phyloP scores from a whole-genome alignment of 2,329 filamentous ascomycete genomes.

The Fusarium begoniae region DNA sequence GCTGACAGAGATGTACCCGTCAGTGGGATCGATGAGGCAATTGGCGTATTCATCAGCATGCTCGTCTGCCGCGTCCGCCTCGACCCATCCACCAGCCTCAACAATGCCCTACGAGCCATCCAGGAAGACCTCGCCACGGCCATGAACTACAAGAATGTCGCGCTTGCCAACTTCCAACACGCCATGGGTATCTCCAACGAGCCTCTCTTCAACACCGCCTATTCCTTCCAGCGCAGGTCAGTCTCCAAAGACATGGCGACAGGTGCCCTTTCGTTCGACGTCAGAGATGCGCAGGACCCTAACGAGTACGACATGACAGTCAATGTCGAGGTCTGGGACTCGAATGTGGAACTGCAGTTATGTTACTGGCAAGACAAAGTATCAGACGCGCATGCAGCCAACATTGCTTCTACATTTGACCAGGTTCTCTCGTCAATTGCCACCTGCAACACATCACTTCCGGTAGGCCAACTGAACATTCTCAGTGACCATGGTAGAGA shows the following conservation, averaged over 20 bases:
- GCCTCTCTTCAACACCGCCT: conserved; percentile 35
- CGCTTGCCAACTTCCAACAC: conserved; percentile 17
- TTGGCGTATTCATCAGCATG: conserved; percentile 33
- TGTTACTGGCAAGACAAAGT: conserved; percentile 40
- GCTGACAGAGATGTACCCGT: conserved; percentile 14
- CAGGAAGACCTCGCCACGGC: conserved; percentile 2
- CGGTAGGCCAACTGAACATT: conserved; percentile 29
- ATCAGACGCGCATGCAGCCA: conserved; percentile 26
- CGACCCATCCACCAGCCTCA: not conserved
- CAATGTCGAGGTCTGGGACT: conserved; percentile 37
- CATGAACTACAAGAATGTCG: conserved; percentile 15
- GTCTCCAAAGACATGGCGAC: conserved; percentile 18
- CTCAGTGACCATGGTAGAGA: conserved; percentile 15
- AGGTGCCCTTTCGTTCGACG: conserved; percentile 20
- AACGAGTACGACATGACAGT: conserved; percentile 37
- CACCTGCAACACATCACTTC: not conserved
- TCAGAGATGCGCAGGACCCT: conserved; percentile 22
- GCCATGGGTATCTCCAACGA: not conserved
- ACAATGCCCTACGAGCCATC: not conserved
- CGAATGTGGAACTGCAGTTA: conserved; percentile 24
- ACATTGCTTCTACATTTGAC: conserved; percentile 32
- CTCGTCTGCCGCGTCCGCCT: conserved; percentile 16
- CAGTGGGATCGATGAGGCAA: not conserved
- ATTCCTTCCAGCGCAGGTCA: conserved; percentile 33
- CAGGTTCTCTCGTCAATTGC: conserved; percentile 20